A percentile compares a stretch with the other conserved stretches of the same genome.
phyloP scores from a whole-genome alignment of 345 rosid genomes.

The Bruguiera parviflora region DNA sequence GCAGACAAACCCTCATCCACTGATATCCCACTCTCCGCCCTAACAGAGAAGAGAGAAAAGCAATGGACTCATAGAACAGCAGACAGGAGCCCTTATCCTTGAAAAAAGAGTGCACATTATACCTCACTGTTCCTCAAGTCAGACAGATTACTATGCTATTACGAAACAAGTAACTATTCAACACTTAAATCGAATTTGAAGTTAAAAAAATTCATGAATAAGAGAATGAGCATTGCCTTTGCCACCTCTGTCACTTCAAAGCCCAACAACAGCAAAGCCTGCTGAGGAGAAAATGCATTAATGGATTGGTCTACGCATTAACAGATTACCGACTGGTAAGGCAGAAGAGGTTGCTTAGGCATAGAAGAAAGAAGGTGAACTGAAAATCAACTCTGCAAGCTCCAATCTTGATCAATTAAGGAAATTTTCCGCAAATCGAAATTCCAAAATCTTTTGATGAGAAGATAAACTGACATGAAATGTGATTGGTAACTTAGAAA shows the following conservation, averaged over 20 bases:
- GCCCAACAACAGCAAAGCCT: constrained; percentile 77
- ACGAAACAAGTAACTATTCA: background rate
- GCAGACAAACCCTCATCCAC: too few species aligned
- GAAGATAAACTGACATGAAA: background rate
- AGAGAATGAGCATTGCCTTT: constrained; percentile 42
- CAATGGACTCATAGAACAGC: too few species aligned
- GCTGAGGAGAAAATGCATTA: constrained; percentile 8
- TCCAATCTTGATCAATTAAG: too few species aligned
- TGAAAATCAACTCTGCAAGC: background rate
- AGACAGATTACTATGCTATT: too few species aligned
- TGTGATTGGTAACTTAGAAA: constrained; percentile 1
- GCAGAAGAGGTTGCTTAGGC: background rate
- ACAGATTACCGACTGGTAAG: background rate
- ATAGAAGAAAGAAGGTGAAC: background rate
- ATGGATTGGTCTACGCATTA: background rate
- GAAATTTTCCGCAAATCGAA: background rate
- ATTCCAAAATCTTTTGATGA: too few species aligned
- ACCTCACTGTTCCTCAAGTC: too few species aligned
- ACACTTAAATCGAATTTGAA: background rate
- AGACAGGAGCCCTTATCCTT: too few species aligned
- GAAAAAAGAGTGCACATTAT: too few species aligned
- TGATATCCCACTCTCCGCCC: too few species aligned
- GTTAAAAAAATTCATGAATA: background rate
- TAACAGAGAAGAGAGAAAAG: too few species aligned
- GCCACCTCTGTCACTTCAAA: constrained; percentile 56